Evolutionary conservation across 2,329 filamentous ascomycete species (phyloP).

Genomic region (Didymellaceae sp.): DNA sequence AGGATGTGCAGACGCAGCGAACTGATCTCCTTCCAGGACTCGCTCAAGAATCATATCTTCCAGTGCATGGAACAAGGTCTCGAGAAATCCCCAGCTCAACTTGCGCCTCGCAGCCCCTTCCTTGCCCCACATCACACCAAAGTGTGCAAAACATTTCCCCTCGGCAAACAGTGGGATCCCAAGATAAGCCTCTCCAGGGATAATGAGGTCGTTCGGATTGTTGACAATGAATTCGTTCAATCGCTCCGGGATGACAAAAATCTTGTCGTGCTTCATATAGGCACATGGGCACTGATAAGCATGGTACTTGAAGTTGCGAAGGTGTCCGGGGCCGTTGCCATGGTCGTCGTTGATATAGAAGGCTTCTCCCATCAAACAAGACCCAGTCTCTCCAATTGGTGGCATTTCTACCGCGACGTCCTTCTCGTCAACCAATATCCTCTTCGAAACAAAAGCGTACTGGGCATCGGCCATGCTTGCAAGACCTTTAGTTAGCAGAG

Average conservation of each 20-base stretch:
- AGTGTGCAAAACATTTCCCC: slow-evolving; percentile 71
- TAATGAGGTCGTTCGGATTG: slow-evolving; percentile 67
- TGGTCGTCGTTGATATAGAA: slow-evolving; percentile 70
- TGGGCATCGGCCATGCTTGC: slow-evolving; percentile 69
- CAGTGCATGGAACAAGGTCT: slow-evolving; percentile 71
- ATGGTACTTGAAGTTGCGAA: slow-evolving; percentile 68
- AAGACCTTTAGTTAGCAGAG: slow-evolving; percentile 67
- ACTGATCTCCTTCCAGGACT: slow-evolving; percentile 61
- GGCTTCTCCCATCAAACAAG: slow-evolving; percentile 69
- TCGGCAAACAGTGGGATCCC: slow-evolving; percentile 70
- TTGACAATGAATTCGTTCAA: slow-evolving; percentile 65
- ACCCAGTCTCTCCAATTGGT: slow-evolving; percentile 65
- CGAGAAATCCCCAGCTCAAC: slow-evolving; percentile 70
- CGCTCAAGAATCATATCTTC: slow-evolving; percentile 70
- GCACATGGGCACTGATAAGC: slow-evolving; percentile 70
- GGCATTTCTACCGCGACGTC: slow-evolving; percentile 66
- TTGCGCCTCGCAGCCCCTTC: slow-evolving; percentile 63
- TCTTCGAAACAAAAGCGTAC: slow-evolving; percentile 72
- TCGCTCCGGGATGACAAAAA: slow-evolving; percentile 70
- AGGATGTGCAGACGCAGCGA: slow-evolving; percentile 36
- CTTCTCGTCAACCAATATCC: slow-evolving; percentile 66
- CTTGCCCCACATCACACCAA: slow-evolving; percentile 74
- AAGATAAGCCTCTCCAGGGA: slow-evolving; percentile 70
- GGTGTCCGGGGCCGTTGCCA: slow-evolving; percentile 55
- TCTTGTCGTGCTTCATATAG: slow-evolving; percentile 75